These are phyloP conservation scores for Amphicarpaea edgeworthii DNA, from an alignment of 306 rosid species.

Conservation along the genomic window DNA sequence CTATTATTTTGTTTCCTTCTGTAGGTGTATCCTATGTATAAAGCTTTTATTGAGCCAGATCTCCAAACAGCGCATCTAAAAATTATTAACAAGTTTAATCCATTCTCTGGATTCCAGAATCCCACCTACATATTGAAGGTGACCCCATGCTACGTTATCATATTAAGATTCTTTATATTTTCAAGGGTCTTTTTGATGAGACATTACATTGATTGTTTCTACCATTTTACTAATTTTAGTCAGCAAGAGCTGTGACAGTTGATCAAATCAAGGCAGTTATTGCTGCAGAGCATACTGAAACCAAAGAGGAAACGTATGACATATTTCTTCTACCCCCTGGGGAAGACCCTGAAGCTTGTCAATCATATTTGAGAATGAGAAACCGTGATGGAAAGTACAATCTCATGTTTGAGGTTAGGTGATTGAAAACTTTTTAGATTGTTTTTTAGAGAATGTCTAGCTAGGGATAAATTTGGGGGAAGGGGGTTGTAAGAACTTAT, in stretches of 20 bases:
- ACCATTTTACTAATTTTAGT: conserved; percentile 69
- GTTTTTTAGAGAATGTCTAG: conserved; percentile 7
- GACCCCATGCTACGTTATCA: conserved; percentile 30
- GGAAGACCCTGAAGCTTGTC: conserved; percentile 99
- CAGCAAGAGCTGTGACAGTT: conserved; percentile 75
- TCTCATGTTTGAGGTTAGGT: conserved; percentile 97
- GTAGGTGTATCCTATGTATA: conserved; percentile 98
- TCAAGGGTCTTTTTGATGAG: conserved; percentile 27
- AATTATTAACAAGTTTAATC: conserved; percentile 92
- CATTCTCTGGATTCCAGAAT: conserved; percentile 95
- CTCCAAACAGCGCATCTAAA: conserved; percentile 96
- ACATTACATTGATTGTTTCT: conserved; percentile 41
- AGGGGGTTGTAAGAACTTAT: not conserved
- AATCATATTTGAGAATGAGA: conserved; percentile 99
- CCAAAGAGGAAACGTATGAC: conserved; percentile 93
- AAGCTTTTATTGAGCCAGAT: conserved; percentile 99
- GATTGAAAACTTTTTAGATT: conserved; percentile 35
- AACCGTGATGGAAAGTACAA: conserved; percentile 98
- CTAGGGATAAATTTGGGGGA: not conserved
- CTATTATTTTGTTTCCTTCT: conserved; percentile 33
- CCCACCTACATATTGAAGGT: conserved; percentile 94
- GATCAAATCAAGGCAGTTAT: conserved; percentile 88
- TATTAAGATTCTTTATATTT: conserved; percentile 17
- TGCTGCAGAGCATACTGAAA: conserved; percentile 73
- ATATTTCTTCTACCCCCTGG: conserved; percentile 99